Conservation (phyloP, 495 filamentous ascomycete genomes). For the Neurospora sp. region DNA sequence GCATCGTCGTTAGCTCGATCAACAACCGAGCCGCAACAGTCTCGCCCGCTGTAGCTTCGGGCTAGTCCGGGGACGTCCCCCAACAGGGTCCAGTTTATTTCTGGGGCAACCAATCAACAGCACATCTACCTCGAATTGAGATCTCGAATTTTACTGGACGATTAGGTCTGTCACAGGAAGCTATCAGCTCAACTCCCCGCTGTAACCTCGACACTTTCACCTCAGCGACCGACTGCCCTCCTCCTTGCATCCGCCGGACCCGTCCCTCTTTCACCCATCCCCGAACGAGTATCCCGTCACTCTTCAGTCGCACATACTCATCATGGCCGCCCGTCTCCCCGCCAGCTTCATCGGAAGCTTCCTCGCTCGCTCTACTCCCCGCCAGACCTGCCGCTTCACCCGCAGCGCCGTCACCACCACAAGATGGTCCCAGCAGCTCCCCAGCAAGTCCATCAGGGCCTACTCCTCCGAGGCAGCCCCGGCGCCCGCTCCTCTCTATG, state of each 20-base stretch:
- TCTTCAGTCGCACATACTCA: background rate
- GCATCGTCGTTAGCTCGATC: background rate
- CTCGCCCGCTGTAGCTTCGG: background rate
- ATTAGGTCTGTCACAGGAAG: background rate
- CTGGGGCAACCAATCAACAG: background rate
- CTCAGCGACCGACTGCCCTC: background rate
- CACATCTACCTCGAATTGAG: background rate
- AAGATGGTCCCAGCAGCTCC: background rate
- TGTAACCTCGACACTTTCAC: background rate
- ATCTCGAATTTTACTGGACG: background rate
- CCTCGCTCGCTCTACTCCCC: constrained; percentile 10
- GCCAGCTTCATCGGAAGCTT: constrained; percentile 8
- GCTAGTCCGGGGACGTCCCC: background rate
- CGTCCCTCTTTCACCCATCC: background rate
- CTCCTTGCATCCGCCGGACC: background rate
- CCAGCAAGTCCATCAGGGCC: constrained; percentile 6
- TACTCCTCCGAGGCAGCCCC: constrained; percentile 29
- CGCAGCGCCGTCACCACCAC: background rate
- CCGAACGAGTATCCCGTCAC: background rate
- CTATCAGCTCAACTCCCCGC: background rate
- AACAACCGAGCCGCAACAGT: background rate
- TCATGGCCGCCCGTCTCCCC: constrained; percentile 11
- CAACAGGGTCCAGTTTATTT: background rate
- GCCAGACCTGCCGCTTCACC: constrained; percentile 1
- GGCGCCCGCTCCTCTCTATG: constrained; percentile 30